These are phyloP conservation scores for Solanum etuberosum DNA, from an alignment of 257 asterid species.

Conservation along the genomic window DNA sequence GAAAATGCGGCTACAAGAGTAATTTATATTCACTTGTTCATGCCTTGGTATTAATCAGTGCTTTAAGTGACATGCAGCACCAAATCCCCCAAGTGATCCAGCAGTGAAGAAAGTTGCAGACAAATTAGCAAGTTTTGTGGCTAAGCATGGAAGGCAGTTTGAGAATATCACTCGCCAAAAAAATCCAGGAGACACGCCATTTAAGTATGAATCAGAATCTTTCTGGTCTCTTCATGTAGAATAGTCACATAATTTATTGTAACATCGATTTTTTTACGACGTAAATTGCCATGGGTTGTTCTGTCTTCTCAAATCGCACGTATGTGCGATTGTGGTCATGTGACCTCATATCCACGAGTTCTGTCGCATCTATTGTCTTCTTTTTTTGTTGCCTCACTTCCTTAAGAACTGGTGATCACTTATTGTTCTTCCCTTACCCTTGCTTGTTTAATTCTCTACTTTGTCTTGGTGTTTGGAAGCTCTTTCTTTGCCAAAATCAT, in stretches of 20 bases:
- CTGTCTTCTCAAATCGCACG: neutral
- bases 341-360: neutral
- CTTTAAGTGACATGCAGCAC: constrained; percentile 98
- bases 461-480: neutral
- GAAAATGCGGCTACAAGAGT: constrained; percentile 83
- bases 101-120: constrained; percentile 87
- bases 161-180: constrained; percentile 84
- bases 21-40: constrained; percentile 70
- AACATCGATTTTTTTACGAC: neutral
- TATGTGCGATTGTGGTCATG: neutral
- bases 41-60: constrained; percentile 90
- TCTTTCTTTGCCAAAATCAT: neutral
- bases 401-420: neutral
- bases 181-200: constrained; percentile 95
- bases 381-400: neutral
- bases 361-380: neutral
- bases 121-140: constrained; percentile 92
- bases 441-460: neutral
- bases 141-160: constrained; percentile 91
- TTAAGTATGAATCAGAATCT: constrained; percentile 47
- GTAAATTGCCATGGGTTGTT: neutral
- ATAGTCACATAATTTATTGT: neutral
- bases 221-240: neutral
- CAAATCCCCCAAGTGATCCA: constrained; percentile 85
- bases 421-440: neutral